These are phyloP conservation scores for Psilocybe subaeruginosa DNA, from an alignment of 768 basidiomycete genomes.

Conservation along the genomic window DNA sequence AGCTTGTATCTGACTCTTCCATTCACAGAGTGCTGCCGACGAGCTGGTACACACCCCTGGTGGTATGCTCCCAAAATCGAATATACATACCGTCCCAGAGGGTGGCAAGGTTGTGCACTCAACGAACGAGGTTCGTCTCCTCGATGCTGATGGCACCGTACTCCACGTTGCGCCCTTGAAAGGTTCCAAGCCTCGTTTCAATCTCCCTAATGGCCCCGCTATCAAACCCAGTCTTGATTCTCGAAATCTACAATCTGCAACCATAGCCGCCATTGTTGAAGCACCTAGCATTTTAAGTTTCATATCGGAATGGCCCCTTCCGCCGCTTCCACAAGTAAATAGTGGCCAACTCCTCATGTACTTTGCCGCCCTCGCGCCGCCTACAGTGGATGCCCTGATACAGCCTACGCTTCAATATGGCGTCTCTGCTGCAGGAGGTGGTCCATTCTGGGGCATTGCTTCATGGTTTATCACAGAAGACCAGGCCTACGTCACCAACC, in stretches of 20 bases:
- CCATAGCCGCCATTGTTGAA: neutral
- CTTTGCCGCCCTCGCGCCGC: neutral
- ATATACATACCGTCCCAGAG: neutral
- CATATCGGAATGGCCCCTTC: neutral
- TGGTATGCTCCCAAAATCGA: constrained; percentile 5
- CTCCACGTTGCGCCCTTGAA: constrained; percentile 1
- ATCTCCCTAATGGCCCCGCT: neutral
- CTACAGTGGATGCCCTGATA: neutral
- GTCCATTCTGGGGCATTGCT: constrained; percentile 1
- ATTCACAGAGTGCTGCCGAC: no score
- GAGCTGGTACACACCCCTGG: neutral
- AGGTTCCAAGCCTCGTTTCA: neutral
- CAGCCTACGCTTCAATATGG: constrained; percentile 3
- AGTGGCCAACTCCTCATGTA: constrained; percentile 1
- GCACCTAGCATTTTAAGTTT: neutral
- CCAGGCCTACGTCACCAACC: neutral
- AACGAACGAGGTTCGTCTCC: neutral
- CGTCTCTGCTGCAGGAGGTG: neutral
- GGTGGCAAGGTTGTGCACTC: no score
- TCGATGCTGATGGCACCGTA: constrained; percentile 4
- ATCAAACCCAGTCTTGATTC: neutral
- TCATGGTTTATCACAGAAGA: neutral
- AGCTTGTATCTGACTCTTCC: no score
- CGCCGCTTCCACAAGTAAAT: constrained; percentile 1
- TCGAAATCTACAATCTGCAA: neutral